Evolutionary conservation across 2,329 filamentous ascomycete genomes (phyloP), one percentile per base, ranked within the genome.

Genomic region (Fusarium camptoceras): DNA sequence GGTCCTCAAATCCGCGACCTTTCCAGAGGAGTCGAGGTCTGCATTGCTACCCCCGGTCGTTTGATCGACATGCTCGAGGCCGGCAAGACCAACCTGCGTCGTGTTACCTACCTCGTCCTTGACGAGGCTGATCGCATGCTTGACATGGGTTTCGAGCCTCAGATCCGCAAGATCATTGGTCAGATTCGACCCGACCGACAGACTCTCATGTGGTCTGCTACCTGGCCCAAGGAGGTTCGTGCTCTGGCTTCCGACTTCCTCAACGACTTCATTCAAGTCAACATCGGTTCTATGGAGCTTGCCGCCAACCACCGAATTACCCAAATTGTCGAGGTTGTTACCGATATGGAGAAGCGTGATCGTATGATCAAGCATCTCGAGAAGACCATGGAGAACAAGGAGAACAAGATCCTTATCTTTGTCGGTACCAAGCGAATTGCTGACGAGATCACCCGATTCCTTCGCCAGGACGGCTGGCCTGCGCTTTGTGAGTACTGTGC

Each of bases 71-170:
- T 98, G 94, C 89, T 99, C 31, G 96, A 98, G 84, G 93, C 94
- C 74, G 95, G 94, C 82, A 97, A 97, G 87, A 99, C 96, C 76
- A 98, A 99, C 85, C 89, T 99, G 70, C 95, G 95, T 73, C 94
- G 96, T 81, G 94, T 98, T 68, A 99, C 96, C 59, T 99, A 99
- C 85, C 87, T 99, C 61, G 96, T 98, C 74, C 94, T 99, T 71
- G 96, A 99, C 77, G 96, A 99, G 86, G 96, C 96, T 80, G 96
- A 99, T 84, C 95, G 96, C 79, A 99, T 99, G 96, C 88, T 99
- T 81, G 96, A 99, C 85, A 99, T 99, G 96, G 96, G 96, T 89
- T 98, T 99, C 84, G 96, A 99, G 85, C 96, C 96, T 73, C 96
- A 98, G 82, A 98, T 99, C 77, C 94, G 96, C 86, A 98, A 98